phyloP scores from a whole-genome alignment of 2,329 filamentous ascomycete species.

The Verticillium isaacii region DNA sequence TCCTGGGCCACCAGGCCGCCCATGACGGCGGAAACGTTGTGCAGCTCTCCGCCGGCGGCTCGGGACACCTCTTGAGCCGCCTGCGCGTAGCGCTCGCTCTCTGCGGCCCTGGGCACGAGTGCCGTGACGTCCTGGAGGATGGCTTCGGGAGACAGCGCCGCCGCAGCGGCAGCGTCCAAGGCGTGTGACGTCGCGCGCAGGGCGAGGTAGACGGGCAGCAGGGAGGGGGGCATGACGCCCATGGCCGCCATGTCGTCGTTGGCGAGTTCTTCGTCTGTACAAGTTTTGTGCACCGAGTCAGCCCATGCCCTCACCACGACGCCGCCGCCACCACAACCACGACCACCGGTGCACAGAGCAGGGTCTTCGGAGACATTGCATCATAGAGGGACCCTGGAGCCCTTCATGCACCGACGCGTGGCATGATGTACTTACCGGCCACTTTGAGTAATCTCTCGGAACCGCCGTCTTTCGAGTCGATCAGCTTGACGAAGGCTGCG shows the following conservation, averaged over 20 bases:
- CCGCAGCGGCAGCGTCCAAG: neutral
- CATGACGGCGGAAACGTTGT: slow-evolving; percentile 83
- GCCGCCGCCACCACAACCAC: neutral
- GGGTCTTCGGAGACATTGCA: neutral
- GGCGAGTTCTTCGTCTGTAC: slow-evolving; percentile 46
- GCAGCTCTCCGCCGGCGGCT: slow-evolving; percentile 78
- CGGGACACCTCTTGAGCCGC: slow-evolving; percentile 66
- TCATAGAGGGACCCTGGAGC: neutral
- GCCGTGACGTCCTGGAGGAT: slow-evolving; percentile 45
- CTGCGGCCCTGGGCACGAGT: slow-evolving; percentile 40
- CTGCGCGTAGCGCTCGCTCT: slow-evolving; percentile 45
- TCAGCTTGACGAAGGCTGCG: slow-evolving; percentile 84
- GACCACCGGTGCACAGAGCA: neutral
- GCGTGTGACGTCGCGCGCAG: slow-evolving; percentile 49
- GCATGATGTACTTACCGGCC: slow-evolving; percentile 39
- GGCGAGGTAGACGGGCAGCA: slow-evolving; percentile 66
- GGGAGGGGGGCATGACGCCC: slow-evolving; percentile 49
- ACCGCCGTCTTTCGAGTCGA: slow-evolving; percentile 49
- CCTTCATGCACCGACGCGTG: neutral
- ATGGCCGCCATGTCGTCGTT: slow-evolving; percentile 48
- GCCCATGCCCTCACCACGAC: neutral
- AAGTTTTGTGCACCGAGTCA: neutral
- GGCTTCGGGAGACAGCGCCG: slow-evolving; percentile 41
- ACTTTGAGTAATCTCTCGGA: slow-evolving; percentile 46
- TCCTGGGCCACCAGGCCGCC: slow-evolving; percentile 97